Evolutionary conservation across 805 yeast species (phyloP), one percentile per base, ranked within the genome.

Genomic region (Hanseniaspora meyeri): DNA sequence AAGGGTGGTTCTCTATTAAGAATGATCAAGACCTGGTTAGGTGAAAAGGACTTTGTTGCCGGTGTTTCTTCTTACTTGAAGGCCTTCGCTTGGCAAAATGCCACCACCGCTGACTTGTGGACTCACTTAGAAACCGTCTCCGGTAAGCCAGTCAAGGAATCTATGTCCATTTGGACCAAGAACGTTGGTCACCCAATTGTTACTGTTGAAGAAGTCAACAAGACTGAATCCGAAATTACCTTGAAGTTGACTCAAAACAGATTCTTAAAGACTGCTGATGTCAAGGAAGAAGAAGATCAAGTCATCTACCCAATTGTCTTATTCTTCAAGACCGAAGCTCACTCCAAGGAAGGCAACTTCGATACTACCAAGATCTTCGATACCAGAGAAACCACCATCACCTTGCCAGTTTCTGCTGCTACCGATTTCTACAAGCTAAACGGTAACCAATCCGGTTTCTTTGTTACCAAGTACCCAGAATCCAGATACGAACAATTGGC

Each of bases 151-250:
- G 90, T 86, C 49, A 79, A 77, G 57, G 69, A 72, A 58, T 85
- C 83, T 43, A 86, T 86, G 93, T 80, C 81, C 64, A 77, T 80
- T 59, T 86, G 95, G 95, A 85, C 89, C 58, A 80, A 80, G 63
- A 79, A 83, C 64, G 78, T 84, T 59, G 95, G 95, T 8, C 86
- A 75, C 73, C 95, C 95, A 29, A 80, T 86, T 16, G 72, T 87
- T 51, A 71, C 78, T 37, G 90, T 85, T 40, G 74, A 76, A 51
- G 90, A 83, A 69, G 89, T 85, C 40, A 72, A 75, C 48, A 88
- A 83, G 69, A 72, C 74, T 51, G 74, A 74, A 24, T 54, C 55
- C 16, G 66, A 61, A 12, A 70, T 74, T 51, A 72, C 74, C 51
- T 69, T 85, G 55, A 74, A 74, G 20, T 73, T 86, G 51, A 77